Conservation (phyloP, 106 monocot species). For the Dendrobium nobile region DNA sequence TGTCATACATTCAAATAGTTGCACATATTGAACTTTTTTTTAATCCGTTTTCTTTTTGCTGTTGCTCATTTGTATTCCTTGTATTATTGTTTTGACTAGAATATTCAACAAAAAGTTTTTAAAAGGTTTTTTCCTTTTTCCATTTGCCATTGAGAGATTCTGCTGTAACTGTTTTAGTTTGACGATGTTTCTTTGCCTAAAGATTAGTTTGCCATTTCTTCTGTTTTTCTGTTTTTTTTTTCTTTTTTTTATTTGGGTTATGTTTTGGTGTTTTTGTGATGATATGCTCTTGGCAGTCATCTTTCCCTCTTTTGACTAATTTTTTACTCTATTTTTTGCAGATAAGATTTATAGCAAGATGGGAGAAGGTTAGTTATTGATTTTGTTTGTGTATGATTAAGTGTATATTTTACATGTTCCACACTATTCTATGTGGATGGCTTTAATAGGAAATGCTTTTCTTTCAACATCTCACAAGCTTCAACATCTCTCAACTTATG, state of each 20-base stretch:
- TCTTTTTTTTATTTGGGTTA: not conserved
- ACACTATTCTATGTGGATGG: not conserved
- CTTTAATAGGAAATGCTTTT: not conserved
- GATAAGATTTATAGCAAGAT: slow-evolving; percentile 77
- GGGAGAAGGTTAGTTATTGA: slow-evolving; percentile 75
- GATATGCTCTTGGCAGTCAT: not conserved
- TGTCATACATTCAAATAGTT: not conserved
- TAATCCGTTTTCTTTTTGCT: not conserved
- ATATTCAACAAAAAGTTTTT: not conserved
- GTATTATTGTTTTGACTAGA: not conserved
- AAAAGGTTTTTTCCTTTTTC: not conserved
- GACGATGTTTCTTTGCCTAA: too few species aligned
- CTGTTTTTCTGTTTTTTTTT: too few species aligned
- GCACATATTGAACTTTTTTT: not conserved
- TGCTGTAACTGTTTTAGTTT: too few species aligned
- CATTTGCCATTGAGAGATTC: too few species aligned
- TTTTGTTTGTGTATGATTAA: not conserved
- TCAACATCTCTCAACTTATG: not conserved
- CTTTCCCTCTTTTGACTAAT: not conserved
- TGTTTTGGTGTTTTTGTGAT: slow-evolving; percentile 3
- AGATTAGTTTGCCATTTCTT: too few species aligned
- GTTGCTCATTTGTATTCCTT: not conserved
- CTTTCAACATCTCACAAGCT: not conserved
- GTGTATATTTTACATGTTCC: not conserved
- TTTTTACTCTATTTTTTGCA: slow-evolving; percentile 23